Evolutionary conservation across 108 stramenopile genomes (phyloP).

Genomic region (Conticribra weissflogii): DNA sequence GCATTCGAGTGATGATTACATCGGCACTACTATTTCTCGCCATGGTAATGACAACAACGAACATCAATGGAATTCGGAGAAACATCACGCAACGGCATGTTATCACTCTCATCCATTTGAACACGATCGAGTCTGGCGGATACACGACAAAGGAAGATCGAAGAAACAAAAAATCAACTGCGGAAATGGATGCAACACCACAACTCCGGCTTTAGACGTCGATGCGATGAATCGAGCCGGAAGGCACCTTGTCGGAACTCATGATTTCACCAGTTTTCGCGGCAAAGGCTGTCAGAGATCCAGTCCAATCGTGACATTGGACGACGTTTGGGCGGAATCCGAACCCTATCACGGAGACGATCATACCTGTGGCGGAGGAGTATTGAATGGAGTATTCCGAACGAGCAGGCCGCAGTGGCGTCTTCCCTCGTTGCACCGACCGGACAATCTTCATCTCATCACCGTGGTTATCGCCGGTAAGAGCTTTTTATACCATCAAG

Average conservation of each 20-base stretch:
- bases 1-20: slow-evolving; percentile 33
- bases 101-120: slow-evolving; percentile 69
- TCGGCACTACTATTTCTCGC: no score
- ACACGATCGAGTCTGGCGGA: slow-evolving; percentile 73
- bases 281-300: slow-evolving; percentile 65
- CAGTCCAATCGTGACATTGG: slow-evolving; percentile 69
- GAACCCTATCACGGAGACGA: slow-evolving; percentile 38
- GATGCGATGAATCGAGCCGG: slow-evolving; percentile 74
- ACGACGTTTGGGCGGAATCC: slow-evolving; percentile 43
- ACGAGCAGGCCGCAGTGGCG: not conserved
- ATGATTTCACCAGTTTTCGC: slow-evolving; percentile 85
- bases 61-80: slow-evolving; percentile 2
- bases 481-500: slow-evolving; percentile 83
- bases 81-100: slow-evolving; percentile 17
- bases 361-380: not conserved
- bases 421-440: slow-evolving; percentile 15
- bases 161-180: not conserved
- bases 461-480: slow-evolving; percentile 71
- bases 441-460: slow-evolving; percentile 47
- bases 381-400: slow-evolving; percentile 24
- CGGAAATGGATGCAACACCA: not conserved
- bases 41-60: slow-evolving; percentile 4
- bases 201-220: slow-evolving; percentile 46
- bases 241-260: slow-evolving; percentile 60
- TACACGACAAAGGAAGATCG: slow-evolving; percentile 33